Evolutionary conservation across 305 asterid species (phyloP).

Genomic region (Fraxinus baroniana): DNA sequence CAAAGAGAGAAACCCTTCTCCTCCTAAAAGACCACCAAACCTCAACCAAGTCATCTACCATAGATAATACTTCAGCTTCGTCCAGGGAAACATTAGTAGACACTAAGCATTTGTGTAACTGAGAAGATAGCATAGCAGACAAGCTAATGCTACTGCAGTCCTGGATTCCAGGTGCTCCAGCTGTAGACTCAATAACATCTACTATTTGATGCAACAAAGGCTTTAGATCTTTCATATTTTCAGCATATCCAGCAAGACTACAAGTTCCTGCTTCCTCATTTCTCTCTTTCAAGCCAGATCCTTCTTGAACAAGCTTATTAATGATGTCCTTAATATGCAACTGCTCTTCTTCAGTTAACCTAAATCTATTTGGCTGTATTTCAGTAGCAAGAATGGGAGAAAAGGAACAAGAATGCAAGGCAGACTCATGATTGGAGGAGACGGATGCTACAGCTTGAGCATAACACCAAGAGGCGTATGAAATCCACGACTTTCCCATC

Average conservation of each 20-base stretch:
- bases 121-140: slow-evolving; percentile 59
- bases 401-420: slow-evolving; percentile 58
- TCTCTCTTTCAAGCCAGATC: slow-evolving; percentile 37
- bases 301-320: slow-evolving; percentile 46
- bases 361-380: slow-evolving; percentile 61
- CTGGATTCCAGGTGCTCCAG: slow-evolving; percentile 77
- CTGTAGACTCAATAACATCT: slow-evolving; percentile 67
- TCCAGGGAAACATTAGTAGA: slow-evolving; percentile 42
- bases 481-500: slow-evolving; percentile 96
- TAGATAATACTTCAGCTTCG: slow-evolving; percentile 46
- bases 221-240: slow-evolving; percentile 38
- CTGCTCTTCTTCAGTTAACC: slow-evolving; percentile 67
- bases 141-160: slow-evolving; percentile 54
- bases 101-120: slow-evolving; percentile 60
- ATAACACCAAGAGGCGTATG: slow-evolving; percentile 96
- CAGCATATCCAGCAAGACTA: slow-evolving; percentile 33
- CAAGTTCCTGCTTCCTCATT: slow-evolving; percentile 43
- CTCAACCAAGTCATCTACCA: slow-evolving; percentile 61
- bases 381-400: slow-evolving; percentile 71
- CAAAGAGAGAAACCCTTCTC: slow-evolving; percentile 86
- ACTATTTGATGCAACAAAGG: slow-evolving; percentile 54
- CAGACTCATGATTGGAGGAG: slow-evolving; percentile 38
- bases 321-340: slow-evolving; percentile 54
- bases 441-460: slow-evolving; percentile 67
- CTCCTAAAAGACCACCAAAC: slow-evolving; percentile 85